Conservation (phyloP, 2,329 filamentous ascomycete genomes). For the Ambrosiella beaveri region DNA sequence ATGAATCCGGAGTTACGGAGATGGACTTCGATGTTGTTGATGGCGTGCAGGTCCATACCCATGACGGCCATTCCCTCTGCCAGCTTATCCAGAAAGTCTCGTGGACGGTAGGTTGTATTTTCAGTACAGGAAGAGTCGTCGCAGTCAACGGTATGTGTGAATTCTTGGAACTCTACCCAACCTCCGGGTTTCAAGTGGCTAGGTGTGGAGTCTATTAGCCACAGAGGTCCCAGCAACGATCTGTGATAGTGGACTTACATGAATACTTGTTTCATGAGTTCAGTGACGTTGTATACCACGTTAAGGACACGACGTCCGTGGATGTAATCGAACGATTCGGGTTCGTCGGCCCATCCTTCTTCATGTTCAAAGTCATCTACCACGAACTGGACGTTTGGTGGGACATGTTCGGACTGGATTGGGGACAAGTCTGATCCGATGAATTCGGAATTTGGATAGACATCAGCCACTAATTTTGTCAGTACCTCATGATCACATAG, state of each 20-base stretch:
- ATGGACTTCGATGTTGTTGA: slow-evolving; percentile 21
- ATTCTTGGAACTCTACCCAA: slow-evolving; percentile 33
- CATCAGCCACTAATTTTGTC: slow-evolving; percentile 31
- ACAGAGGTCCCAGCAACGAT: neutral
- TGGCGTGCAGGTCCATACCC: slow-evolving; percentile 26
- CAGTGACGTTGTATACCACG: slow-evolving; percentile 25
- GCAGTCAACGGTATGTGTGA: slow-evolving; percentile 24
- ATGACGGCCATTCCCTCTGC: slow-evolving; percentile 24
- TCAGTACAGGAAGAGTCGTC: slow-evolving; percentile 28
- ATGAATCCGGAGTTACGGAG: slow-evolving; percentile 27
- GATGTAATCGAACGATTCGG: slow-evolving; percentile 30
- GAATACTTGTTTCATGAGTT: slow-evolving; percentile 27
- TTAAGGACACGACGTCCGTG: slow-evolving; percentile 31
- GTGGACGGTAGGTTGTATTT: slow-evolving; percentile 27
- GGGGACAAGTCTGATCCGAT: slow-evolving; percentile 34
- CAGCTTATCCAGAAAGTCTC: slow-evolving; percentile 28
- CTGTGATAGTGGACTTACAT: slow-evolving; percentile 19
- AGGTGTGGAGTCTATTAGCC: neutral
- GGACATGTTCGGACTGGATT: slow-evolving; percentile 34
- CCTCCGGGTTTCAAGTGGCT: slow-evolving; percentile 36
- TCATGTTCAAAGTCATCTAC: slow-evolving; percentile 35
- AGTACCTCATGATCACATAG: slow-evolving; percentile 32
- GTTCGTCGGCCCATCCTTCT: slow-evolving; percentile 31
- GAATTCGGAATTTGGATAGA: slow-evolving; percentile 26
- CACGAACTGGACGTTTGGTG: slow-evolving; percentile 33